Percentiles rank a stretch among this genome's conserved stretches.
phyloP scores from a whole-genome alignment of 2,329 filamentous ascomycete species.

The Fusarium compactum region DNA sequence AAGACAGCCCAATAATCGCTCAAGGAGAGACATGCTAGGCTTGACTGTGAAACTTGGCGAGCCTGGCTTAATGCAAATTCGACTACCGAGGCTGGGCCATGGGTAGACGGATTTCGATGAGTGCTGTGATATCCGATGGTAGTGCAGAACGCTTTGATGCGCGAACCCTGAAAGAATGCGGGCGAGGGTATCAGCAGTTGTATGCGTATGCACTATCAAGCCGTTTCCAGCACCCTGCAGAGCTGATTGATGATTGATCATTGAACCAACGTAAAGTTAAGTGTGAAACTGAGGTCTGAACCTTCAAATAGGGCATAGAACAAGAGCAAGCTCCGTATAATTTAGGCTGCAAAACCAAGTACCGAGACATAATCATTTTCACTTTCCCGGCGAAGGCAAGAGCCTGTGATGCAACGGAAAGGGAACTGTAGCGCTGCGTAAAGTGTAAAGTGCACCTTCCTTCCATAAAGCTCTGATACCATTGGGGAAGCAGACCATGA shows the following conservation, averaged over 20 bases:
- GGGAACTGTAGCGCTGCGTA: not conserved
- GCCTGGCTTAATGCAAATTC: slow-evolving; percentile 20
- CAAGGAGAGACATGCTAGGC: not conserved
- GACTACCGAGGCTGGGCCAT: slow-evolving; percentile 15
- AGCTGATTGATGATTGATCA: slow-evolving; percentile 30
- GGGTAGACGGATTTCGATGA: slow-evolving; percentile 19
- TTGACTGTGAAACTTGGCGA: slow-evolving; percentile 32
- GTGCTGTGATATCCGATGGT: not conserved
- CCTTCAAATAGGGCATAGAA: not conserved
- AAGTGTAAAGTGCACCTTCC: not conserved
- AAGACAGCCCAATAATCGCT: slow-evolving; percentile 13
- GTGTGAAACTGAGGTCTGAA: not conserved
- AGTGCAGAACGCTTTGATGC: slow-evolving; percentile 26
- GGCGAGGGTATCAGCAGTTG: slow-evolving; percentile 36
- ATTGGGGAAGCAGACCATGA: not conserved
- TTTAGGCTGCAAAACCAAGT: not conserved
- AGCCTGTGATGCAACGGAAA: not conserved
- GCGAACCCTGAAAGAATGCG: slow-evolving; percentile 40
- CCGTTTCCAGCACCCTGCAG: slow-evolving; percentile 45
- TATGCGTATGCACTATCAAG: slow-evolving; percentile 35
- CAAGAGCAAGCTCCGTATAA: not conserved
- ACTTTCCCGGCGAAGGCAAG: not conserved
- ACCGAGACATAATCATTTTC: not conserved
- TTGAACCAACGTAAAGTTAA: not conserved
- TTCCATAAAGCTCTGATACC: not conserved